Conservation (phyloP, 2,329 filamentous ascomycete species). For the Orbilia quercus region DNA sequence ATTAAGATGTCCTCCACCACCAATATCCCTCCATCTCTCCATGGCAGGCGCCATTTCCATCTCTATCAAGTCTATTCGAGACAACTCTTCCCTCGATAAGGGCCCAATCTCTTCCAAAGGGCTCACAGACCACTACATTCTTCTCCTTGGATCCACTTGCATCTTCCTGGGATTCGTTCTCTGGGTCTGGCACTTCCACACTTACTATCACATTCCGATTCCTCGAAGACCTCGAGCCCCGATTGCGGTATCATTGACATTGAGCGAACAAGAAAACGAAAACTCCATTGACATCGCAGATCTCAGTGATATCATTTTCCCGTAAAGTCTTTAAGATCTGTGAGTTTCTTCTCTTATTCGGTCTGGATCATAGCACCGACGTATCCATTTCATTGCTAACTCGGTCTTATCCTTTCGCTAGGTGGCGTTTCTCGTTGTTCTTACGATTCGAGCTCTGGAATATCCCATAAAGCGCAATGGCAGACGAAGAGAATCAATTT, state of each 20-base stretch:
- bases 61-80: not conserved
- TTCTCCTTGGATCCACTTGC: not conserved
- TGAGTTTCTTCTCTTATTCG: no score
- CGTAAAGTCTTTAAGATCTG: not conserved
- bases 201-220: not conserved
- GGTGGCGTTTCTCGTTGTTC: no score
- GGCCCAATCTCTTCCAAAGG: not conserved
- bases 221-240: not conserved
- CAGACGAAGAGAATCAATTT: no score
- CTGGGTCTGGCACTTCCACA: constrained; percentile 1
- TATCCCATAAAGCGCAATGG: no score
- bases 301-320: constrained; percentile 15
- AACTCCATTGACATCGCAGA: constrained; percentile 1
- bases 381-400: no score
- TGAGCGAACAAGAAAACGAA: not conserved
- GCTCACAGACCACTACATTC: not conserved
- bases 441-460: no score
- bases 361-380: no score
- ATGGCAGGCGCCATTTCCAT: not conserved
- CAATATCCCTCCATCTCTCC: not conserved
- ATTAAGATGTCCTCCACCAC: no score
- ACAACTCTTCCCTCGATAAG: not conserved
- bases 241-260: not conserved
- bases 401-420: no score
- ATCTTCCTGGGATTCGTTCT: constrained; percentile 8